Conservation (phyloP, 2,329 filamentous ascomycete species). For the Exophiala calicioides region DNA sequence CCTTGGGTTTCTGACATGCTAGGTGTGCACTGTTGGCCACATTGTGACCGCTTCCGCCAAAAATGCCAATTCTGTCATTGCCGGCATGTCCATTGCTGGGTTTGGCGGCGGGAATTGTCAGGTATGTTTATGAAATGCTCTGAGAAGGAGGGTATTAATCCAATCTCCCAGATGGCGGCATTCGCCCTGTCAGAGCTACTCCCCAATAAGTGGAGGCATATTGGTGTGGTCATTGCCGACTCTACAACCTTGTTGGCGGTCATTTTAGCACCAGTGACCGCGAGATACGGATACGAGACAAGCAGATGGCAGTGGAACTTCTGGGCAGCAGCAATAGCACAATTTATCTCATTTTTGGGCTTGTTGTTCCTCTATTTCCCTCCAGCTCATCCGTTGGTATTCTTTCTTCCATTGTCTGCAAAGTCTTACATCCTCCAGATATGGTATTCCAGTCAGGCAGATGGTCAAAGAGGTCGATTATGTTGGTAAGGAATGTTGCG, state of each 20-base stretch:
- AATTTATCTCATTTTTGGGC: slow-evolving; percentile 47
- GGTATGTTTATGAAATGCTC: slow-evolving; percentile 25
- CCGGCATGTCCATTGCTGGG: slow-evolving; percentile 45
- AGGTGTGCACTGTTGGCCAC: slow-evolving; percentile 40
- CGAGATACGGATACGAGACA: slow-evolving; percentile 43
- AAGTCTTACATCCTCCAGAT: too few relatives aligned
- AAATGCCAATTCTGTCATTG: slow-evolving; percentile 43
- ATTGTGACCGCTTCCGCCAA: slow-evolving; percentile 45
- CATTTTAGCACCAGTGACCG: slow-evolving; percentile 49
- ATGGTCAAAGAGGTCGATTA: slow-evolving; percentile 44
- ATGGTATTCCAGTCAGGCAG: slow-evolving; percentile 39
- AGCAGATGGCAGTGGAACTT: slow-evolving; percentile 50
- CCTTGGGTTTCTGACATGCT: too few relatives aligned
- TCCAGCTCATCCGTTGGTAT: slow-evolving; percentile 43
- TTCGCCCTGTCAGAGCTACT: slow-evolving; percentile 44
- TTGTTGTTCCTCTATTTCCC: slow-evolving; percentile 46
- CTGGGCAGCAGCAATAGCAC: slow-evolving; percentile 46
- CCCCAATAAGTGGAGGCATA: slow-evolving; percentile 52
- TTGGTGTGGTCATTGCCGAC: slow-evolving; percentile 47
- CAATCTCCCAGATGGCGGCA: slow-evolving; percentile 42
- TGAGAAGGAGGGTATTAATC: neutral
- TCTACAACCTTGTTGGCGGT: slow-evolving; percentile 48
- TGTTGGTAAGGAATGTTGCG: slow-evolving; percentile 37
- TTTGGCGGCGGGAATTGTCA: slow-evolving; percentile 49
- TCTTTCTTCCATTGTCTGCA: too few relatives aligned